Evolutionary conservation across 257 asterid genomes (phyloP).

Genomic region (Henckelia pumila): DNA sequence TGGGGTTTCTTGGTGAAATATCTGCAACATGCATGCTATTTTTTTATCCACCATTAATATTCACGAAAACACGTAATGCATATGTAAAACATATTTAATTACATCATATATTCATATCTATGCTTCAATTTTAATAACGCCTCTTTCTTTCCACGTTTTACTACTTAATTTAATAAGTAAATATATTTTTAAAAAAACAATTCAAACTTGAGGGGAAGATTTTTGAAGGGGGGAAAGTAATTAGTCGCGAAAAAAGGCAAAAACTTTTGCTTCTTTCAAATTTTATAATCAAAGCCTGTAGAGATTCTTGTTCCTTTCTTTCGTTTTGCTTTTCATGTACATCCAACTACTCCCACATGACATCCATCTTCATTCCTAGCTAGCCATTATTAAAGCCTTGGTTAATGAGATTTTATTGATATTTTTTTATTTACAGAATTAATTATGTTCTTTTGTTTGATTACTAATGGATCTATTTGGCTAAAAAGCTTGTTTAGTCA

Average conservation of each 20-base stretch:
- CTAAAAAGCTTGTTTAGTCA: conserved; percentile 13
- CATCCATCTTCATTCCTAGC: conserved; percentile 39
- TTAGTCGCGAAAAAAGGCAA: conserved; percentile 12
- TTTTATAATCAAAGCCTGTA: conserved; percentile 38
- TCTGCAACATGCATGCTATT: conserved; percentile 29
- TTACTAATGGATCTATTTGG: conserved; percentile 21
- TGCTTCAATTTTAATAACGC: too few relatives aligned
- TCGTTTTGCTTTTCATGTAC: conserved; percentile 26
- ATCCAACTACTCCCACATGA: conserved; percentile 33
- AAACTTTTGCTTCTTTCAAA: conserved; percentile 23
- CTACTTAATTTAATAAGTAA: too few relatives aligned
- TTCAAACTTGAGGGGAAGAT: not conserved
- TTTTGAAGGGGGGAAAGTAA: too few relatives aligned
- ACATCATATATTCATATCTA: too few relatives aligned
- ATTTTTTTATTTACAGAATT: conserved; percentile 4
- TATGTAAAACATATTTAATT: too few relatives aligned
- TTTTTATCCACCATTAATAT: conserved; percentile 20
- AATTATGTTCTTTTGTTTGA: conserved; percentile 33
- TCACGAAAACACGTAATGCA: conserved; percentile 7
- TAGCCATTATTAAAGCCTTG: conserved; percentile 24
- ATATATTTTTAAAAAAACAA: too few relatives aligned
- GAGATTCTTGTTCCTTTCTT: conserved; percentile 23
- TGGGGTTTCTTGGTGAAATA: conserved; percentile 36
- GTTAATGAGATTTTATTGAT: conserved; percentile 22
- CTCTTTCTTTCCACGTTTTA: too few relatives aligned